Base-by-base conservation (phyloP, 805 yeast species). In the Hanseniaspora hatyaiensis region DNA sequence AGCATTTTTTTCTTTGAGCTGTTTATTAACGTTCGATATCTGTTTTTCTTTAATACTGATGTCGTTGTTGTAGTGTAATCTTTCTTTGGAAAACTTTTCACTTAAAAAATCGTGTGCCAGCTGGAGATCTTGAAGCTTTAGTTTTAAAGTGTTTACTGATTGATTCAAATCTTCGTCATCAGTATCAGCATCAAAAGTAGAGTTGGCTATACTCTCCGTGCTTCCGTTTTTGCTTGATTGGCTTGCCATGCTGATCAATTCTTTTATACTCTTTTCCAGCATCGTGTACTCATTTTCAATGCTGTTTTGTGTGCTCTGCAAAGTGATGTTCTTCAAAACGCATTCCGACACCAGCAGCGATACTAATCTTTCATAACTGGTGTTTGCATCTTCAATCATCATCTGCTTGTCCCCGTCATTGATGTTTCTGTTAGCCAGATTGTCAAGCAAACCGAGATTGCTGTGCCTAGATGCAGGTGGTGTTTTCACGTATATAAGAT, bases 91-190 rank as follows among this genome's bases (percentile, higher is more conserved):
- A 55, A 72, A 82, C 54, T 80, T 83, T 56, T 77, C 75, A 2
- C 80, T 71, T 47, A 82, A 64, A 57, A 79, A 82, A 51, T 71
- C 77, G 59, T 81, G 86, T 2, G 86, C 81, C 57, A 82, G 74
- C 53, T 80, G 78, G 45, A 82, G 65, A 58, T 82, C 92, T 49
- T 69, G 72, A 42, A 82, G 64, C 0, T 87, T 86, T 0, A 81
- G 74, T 52, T 69, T 71, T 55, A 74, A 64, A 18, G n/a, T n/a
- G n/a, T n/a, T n/a, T n/a, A n/a, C n/a, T n/a, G n/a, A n/a, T n/a
- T n/a, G n/a, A n/a, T n/a, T n/a, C n/a, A n/a, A n/a, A n/a, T n/a
- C n/a, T n/a, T n/a, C n/a, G n/a, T n/a, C n/a, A n/a, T 54, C 59
- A 12, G 55, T 56, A 11, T 52, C 51, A n/a, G 51, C 54, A 19